Evolutionary conservation across 139 green algal species (phyloP).

Genomic region (Pseudopediastrum boryanum): DNA sequence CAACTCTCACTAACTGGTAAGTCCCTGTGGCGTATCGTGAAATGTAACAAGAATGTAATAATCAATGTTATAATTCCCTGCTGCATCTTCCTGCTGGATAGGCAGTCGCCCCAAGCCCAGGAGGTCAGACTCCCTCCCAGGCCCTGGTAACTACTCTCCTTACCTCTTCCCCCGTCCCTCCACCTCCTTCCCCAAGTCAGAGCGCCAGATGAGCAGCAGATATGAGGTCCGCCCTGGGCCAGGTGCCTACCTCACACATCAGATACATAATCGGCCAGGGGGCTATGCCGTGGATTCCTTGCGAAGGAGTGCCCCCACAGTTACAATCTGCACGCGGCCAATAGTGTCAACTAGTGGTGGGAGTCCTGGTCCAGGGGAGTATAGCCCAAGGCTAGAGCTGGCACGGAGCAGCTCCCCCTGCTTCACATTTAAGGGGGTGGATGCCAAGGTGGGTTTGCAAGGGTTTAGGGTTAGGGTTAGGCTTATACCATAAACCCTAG

Average conservation of each 20-base stretch:
- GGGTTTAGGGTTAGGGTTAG: not conserved
- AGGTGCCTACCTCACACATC: slow-evolving; percentile 20
- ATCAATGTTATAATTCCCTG: no score
- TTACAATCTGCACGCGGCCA: not conserved
- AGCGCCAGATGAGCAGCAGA: no score
- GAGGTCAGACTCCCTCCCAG: no score
- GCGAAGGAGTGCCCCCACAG: not conserved
- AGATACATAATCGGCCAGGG: not conserved
- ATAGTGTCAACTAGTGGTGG: not conserved
- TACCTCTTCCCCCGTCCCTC: no score
- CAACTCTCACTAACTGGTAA: no score
- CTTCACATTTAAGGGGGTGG: slow-evolving; percentile 31
- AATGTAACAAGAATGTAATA: no score
- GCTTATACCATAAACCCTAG: not conserved
- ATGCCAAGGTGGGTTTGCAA: slow-evolving; percentile 20
- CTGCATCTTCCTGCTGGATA: no score
- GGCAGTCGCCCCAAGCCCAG: no score
- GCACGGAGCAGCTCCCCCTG: slow-evolving; percentile 9
- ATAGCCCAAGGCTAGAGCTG: not conserved
- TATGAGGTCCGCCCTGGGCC: slow-evolving; percentile 13
- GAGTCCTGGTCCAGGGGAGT: slow-evolving; percentile 19
- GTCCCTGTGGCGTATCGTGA: no score
- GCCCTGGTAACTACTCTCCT: no score
- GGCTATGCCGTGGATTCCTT: slow-evolving; percentile 16
- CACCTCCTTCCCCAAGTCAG: no score